phyloP scores from a whole-genome alignment of 2,329 filamentous ascomycete species.

The Fusarium temperatum region DNA sequence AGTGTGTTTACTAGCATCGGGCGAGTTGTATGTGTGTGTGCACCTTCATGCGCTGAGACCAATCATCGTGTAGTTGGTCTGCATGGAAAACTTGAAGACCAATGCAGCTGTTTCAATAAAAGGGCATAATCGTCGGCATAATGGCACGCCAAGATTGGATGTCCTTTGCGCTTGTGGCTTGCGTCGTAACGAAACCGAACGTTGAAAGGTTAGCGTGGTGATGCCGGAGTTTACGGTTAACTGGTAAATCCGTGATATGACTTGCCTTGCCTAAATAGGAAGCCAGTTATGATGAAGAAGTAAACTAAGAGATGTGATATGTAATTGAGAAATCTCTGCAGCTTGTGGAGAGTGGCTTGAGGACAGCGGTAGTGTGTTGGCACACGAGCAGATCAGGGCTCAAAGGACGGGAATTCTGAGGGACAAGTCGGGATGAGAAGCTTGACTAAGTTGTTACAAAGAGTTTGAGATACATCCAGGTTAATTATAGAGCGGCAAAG shows the following conservation, averaged over 20 bases:
- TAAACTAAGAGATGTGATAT: background rate
- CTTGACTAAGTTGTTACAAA: background rate
- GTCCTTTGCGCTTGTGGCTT: background rate
- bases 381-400: background rate
- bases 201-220: background rate
- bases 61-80: background rate
- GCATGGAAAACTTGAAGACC: background rate
- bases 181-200: background rate
- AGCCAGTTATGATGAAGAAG: background rate
- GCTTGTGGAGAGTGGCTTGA: background rate
- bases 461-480: background rate
- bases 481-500: background rate
- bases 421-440: background rate
- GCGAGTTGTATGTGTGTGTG: background rate
- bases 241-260: background rate
- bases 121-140: background rate
- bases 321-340: background rate
- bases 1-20: background rate
- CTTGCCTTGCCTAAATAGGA: background rate
- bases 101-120: slow-evolving; percentile 15
- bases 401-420: too few species aligned
- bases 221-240: slow-evolving; percentile 7
- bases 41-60: background rate
- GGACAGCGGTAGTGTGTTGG: background rate
- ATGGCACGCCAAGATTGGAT: background rate